phyloP scores from a whole-genome alignment of 2,329 filamentous ascomycete species.

The Pseudocercospora macadamiae region DNA sequence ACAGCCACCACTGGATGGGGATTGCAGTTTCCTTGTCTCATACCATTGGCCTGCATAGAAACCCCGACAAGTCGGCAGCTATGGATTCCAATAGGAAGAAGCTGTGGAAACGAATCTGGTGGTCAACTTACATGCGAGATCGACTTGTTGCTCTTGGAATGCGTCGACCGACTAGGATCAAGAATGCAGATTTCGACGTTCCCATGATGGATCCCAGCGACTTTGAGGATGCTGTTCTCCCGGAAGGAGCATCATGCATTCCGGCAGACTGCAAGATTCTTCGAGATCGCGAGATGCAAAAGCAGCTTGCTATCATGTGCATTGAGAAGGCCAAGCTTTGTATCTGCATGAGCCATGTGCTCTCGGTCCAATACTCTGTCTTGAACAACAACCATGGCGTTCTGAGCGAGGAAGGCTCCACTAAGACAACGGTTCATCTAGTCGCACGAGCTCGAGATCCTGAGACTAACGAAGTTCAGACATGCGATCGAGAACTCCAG shows the following conservation, averaged over 20 bases:
- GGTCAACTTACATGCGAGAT: constrained; percentile 96
- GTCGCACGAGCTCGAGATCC: constrained; percentile 84
- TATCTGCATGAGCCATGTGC: constrained; percentile 83
- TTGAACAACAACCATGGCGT: constrained; percentile 78
- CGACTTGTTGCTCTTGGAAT: constrained; percentile 90
- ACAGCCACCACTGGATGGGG: constrained; percentile 99
- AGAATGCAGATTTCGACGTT: constrained; percentile 90
- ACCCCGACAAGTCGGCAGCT: constrained; percentile 71
- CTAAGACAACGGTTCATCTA: constrained; percentile 77
- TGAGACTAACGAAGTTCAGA: constrained; percentile 77
- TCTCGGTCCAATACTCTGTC: constrained; percentile 90
- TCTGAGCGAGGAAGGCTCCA: constrained; percentile 70
- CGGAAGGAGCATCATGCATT: constrained; percentile 69
- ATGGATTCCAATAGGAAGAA: constrained; percentile 75
- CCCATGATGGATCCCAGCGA: constrained; percentile 84
- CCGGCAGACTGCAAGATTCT: constrained; percentile 71
- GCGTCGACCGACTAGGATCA: constrained; percentile 88
- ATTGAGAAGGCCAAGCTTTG: constrained; percentile 90
- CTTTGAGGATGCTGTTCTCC: constrained; percentile 71
- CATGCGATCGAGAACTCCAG: constrained; percentile 77
- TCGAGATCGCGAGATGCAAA: constrained; percentile 72
- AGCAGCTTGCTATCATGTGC: constrained; percentile 81
- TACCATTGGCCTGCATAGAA: constrained; percentile 89
- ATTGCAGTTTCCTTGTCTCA: constrained; percentile 90
- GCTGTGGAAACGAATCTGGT: constrained; percentile 96